A percentile compares a stretch with the other conserved stretches of the same genome.
phyloP scores from a whole-genome alignment of 306 rosid genomes.

The Cucurbita pepo region DNA sequence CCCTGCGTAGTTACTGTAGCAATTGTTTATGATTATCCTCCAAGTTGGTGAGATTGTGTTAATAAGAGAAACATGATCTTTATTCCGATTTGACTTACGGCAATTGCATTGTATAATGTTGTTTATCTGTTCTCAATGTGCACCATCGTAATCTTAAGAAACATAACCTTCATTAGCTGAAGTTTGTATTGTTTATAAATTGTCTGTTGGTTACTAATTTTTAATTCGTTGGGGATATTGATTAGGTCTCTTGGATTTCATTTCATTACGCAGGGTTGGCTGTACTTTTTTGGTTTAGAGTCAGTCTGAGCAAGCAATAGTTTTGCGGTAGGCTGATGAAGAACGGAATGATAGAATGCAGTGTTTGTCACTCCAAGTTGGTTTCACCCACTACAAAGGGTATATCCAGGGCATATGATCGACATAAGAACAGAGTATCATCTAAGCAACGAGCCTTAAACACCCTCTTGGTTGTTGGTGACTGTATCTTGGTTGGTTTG shows the following conservation, averaged over 20 bases:
- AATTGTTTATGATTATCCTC: not conserved
- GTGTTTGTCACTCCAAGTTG: constrained; percentile 86
- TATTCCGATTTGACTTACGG: not conserved
- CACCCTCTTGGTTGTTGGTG: constrained; percentile 82
- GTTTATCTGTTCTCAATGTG: not conserved
- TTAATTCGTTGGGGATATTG: not conserved
- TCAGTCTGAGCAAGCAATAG: constrained; percentile 21
- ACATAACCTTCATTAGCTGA: not conserved
- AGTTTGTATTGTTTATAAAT: not conserved
- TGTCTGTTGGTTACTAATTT: not conserved
- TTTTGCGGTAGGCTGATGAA: constrained; percentile 29
- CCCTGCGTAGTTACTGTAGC: not conserved
- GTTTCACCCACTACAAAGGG: constrained; percentile 52
- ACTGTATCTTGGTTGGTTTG: constrained; percentile 83
- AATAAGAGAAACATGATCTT: not conserved
- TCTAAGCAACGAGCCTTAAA: constrained; percentile 79
- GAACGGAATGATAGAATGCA: constrained; percentile 93
- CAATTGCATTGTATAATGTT: not conserved
- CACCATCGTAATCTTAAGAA: not conserved
- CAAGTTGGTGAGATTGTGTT: not conserved
- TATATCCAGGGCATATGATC: constrained; percentile 79
- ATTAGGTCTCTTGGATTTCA: not conserved
- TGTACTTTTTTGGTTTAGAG: constrained; percentile 13
- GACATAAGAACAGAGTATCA: constrained; percentile 55
- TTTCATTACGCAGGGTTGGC: constrained; percentile 5